These are phyloP conservation scores for Suillus spraguei DNA, from an alignment of 768 basidiomycete species.

Conservation along the genomic window DNA sequence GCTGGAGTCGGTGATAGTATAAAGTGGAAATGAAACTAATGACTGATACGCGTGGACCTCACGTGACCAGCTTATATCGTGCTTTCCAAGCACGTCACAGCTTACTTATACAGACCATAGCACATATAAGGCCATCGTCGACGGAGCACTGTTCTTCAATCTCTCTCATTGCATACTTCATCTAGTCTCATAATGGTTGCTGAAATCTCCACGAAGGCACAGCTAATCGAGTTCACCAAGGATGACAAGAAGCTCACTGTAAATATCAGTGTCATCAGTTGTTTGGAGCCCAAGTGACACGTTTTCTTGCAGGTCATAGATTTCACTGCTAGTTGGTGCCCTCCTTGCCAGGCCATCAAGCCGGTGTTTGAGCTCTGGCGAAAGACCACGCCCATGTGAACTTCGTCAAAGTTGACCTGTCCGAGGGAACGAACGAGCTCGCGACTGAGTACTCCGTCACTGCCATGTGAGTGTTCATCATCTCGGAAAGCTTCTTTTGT, in stretches of 20 bases:
- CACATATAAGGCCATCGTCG: background rate
- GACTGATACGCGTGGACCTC: background rate
- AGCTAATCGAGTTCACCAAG: background rate
- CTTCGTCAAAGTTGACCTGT: conserved; percentile 82
- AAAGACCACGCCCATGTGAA: conserved; percentile 71
- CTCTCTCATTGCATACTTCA: background rate
- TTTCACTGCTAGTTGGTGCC: conserved; percentile 53
- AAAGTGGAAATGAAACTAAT: background rate
- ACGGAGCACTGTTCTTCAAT: background rate
- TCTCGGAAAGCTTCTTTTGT: background rate
- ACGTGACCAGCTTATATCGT: background rate
- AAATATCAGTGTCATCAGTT: background rate
- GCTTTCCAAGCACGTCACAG: conserved; percentile 3
- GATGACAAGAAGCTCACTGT: background rate
- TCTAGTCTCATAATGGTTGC: background rate
- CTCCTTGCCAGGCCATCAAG: conserved; percentile 83
- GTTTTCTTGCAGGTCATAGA: background rate
- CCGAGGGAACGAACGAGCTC: conserved; percentile 68
- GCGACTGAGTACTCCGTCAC: conserved; percentile 61
- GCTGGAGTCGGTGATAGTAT: background rate
- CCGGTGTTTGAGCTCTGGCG: conserved; percentile 68
- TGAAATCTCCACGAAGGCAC: background rate
- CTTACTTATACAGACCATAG: background rate
- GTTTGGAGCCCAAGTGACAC: background rate
- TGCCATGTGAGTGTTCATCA: conserved; percentile 61